Evolutionary conservation across 257 asterid genomes (phyloP).

Genomic region (Scutellaria galericulata): DNA sequence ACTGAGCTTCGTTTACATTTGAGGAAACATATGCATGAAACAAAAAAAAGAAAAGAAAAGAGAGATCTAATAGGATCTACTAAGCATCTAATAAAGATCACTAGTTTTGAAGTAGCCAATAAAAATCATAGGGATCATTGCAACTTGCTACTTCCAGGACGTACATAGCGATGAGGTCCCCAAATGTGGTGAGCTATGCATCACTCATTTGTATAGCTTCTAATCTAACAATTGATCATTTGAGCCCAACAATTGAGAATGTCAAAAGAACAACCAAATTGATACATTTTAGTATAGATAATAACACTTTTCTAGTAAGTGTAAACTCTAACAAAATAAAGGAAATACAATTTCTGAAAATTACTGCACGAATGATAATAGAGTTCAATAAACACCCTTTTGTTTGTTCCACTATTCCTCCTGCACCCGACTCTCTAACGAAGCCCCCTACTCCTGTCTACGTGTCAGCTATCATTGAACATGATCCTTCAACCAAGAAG

Average conservation of each 20-base stretch:
- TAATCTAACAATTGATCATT: conserved; percentile 3
- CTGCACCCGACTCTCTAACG: too few species aligned
- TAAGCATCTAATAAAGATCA: conserved; percentile 11
- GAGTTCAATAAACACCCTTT: too few species aligned
- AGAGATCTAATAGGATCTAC: conserved; percentile 15
- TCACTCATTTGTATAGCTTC: conserved; percentile 10
- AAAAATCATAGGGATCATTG: conserved; percentile 5
- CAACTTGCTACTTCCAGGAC: conserved; percentile 5
- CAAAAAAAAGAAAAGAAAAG: background rate
- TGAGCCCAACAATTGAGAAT: background rate
- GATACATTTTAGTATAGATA: too few species aligned
- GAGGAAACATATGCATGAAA: conserved; percentile 23
- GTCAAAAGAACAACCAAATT: conserved; percentile 13
- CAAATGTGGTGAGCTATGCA: conserved; percentile 9
- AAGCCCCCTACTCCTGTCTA: too few species aligned
- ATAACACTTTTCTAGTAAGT: too few species aligned
- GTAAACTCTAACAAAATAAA: too few species aligned
- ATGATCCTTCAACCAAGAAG: too few species aligned
- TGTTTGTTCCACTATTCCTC: too few species aligned
- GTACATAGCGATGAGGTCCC: conserved; percentile 4
- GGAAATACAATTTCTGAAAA: too few species aligned
- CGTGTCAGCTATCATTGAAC: too few species aligned
- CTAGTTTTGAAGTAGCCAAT: conserved; percentile 13
- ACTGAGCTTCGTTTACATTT: conserved; percentile 24
- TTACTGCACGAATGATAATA: too few species aligned